Base-by-base conservation (phyloP, 257 asterid species). In the Leptodermis oblonga region DNA sequence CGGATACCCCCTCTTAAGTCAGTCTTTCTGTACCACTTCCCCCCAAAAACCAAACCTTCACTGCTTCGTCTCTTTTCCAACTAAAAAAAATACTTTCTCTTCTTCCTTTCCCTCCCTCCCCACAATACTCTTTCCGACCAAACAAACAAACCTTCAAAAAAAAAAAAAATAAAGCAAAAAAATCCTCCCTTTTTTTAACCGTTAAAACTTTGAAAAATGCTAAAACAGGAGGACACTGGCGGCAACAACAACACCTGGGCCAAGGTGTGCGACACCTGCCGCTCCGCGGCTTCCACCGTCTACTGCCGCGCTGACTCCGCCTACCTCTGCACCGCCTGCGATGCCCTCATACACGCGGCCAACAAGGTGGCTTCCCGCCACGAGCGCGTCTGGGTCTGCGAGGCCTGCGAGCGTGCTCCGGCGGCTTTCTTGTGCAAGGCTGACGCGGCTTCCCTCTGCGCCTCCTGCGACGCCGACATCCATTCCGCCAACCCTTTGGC, bases 401-500 rank as follows among this genome's bases (percentile, higher is more conserved):
- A 84, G 56, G 84, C 89, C 20, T 88, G 93, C 42, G 92, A 84
- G 30, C 61, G 84, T 1, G 85, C 88, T 23, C 95, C 96, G 5
- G 92, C 90, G 0, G 86, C 86, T n/a, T 77, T 89, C 73, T 33
- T 89, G 3, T 87, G 92, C 84, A 89, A 89, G 74, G 95, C 96
- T 8, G 97, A 90, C 31, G 81, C 92, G 2, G 97, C 96, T 26
- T 88, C 94, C 26, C 90, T 90, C 20, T 91, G 96, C 77, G 62
- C 86, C 53, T 49, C 81, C 72, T 91, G 97, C 75, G 97, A 91
- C 60, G 64, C 87, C 11, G 87, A 89, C 15, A 82, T 91, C 77
- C 97, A 91, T 79, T 87, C 95, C 0, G 97, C 88, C 15, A 89
- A 91, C 70, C 95, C 97, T 6, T 82, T 91, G 46, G 91, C 97